Base-by-base conservation (phyloP, 2,329 filamentous ascomycete genomes). In the Verticillium tricorpus region DNA sequence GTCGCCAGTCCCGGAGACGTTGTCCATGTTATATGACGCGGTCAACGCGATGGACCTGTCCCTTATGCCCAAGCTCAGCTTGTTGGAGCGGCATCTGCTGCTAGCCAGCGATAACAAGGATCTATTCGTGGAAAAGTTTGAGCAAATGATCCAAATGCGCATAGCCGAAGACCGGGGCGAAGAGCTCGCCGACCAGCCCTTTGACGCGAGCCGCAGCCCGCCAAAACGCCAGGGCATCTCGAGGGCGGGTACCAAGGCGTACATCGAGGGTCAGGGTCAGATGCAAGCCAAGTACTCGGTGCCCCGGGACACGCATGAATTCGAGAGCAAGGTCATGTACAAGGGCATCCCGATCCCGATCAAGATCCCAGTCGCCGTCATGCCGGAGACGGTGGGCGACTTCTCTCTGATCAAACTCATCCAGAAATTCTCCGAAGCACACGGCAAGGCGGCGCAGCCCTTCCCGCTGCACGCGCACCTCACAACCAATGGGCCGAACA, bases 391-490 rank as follows among this genome's bases (percentile, higher is more conserved):
- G 0, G 95, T 99, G 17, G 95, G 95, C 64, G 95, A 99, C 77
- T 99, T 99, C 72, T 98, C 93, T 40, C 83, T 99, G 62, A 91
- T 99, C 77, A 98, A 98, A 75, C 87, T 99, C 60, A 97, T 99
- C 67, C 93, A 97, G 69, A 97, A 91, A 60, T 98, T 98, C 74
- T 91, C 92, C 54, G 87, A 89, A 12, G 83, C 91, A 19, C 94
- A 98, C 74, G 78, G 88, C n/a, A 89, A 92, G 69, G 85, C 89
- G 11, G 91, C 92, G 4, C 91, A 96, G 69, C 88, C 93, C 1
- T 99, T 98, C 72, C 78, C 89, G 5, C 80, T 93, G 54, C 95
- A 99, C 74, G 87, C 93, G 12, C 95, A 99, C 74, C 85, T 99
- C 17, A 99, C 95, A 1, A 98, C 94, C 4, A 93, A 91, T 71